Conservation (phyloP, 164 flowering plant species). For the Taxillus chinensis region DNA sequence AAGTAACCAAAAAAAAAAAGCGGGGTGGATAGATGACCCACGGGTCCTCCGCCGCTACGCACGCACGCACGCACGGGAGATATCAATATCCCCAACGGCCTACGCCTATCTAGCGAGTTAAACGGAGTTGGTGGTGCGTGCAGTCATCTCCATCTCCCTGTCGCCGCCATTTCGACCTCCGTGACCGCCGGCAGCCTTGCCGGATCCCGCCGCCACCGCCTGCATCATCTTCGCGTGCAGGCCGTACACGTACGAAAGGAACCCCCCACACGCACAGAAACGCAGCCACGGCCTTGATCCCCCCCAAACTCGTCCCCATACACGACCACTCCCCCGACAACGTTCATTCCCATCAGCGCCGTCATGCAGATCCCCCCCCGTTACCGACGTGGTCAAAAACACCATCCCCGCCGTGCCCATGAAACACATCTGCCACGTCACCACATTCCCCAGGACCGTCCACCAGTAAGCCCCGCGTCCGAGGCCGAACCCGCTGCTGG, state of each 20-base stretch:
- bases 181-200: too few relatives aligned
- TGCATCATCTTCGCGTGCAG: conserved; percentile 22
- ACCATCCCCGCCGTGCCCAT: conserved; percentile 84
- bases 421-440: conserved; percentile 68
- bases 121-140: neutral
- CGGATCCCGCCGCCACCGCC: neutral
- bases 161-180: neutral
- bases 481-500: conserved; percentile 22
- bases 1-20: too few relatives aligned
- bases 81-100: too few relatives aligned
- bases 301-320: conserved; percentile 54
- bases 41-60: too few relatives aligned
- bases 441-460: conserved; percentile 26
- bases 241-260: conserved; percentile 66
- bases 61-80: too few relatives aligned
- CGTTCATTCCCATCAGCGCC: conserved; percentile 58
- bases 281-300: conserved; percentile 55
- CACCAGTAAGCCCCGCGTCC: conserved; percentile 39
- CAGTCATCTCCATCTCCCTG: neutral
- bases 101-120: too few relatives aligned
- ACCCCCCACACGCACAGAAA: conserved; percentile 69
- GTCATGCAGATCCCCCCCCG: conserved; percentile 84
- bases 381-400: conserved; percentile 55
- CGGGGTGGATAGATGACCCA: too few relatives aligned
- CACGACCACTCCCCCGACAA: conserved; percentile 50